Evolutionary conservation across 441 rosid genomes (phyloP).

Genomic region (Euphorbia corollata): DNA sequence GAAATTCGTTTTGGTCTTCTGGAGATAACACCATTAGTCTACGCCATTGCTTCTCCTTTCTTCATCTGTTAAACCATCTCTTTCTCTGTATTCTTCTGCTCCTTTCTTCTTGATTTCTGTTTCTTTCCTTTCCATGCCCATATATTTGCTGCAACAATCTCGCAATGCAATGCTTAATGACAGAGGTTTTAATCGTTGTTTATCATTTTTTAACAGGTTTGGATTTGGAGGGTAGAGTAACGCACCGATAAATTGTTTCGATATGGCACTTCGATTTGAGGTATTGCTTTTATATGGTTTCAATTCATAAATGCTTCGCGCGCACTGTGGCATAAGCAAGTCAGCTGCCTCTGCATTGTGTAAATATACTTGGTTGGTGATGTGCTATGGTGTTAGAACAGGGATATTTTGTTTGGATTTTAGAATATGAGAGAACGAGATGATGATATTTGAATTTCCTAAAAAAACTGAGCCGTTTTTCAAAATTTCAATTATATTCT

Average conservation of each 20-base stretch:
- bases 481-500: background rate
- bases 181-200: background rate
- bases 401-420: background rate
- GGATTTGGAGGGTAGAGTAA: background rate
- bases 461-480: background rate
- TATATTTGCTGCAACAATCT: background rate
- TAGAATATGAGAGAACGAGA: background rate
- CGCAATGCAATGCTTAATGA: background rate
- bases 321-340: background rate
- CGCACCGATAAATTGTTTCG: background rate
- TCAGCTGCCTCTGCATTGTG: background rate
- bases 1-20: background rate
- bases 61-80: too few relatives aligned
- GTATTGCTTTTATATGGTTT: conserved; percentile 12
- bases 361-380: background rate
- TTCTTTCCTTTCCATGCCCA: background rate
- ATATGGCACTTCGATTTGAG: conserved; percentile 48
- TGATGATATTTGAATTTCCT: background rate
- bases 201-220: background rate
- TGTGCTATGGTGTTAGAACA: background rate
- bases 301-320: background rate
- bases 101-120: background rate
- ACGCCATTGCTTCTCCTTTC: background rate
- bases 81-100: conserved; percentile 4
- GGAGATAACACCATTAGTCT: background rate